Base-by-base conservation (phyloP, 2,329 filamentous ascomycete species). In the Truncatella angustata region DNA sequence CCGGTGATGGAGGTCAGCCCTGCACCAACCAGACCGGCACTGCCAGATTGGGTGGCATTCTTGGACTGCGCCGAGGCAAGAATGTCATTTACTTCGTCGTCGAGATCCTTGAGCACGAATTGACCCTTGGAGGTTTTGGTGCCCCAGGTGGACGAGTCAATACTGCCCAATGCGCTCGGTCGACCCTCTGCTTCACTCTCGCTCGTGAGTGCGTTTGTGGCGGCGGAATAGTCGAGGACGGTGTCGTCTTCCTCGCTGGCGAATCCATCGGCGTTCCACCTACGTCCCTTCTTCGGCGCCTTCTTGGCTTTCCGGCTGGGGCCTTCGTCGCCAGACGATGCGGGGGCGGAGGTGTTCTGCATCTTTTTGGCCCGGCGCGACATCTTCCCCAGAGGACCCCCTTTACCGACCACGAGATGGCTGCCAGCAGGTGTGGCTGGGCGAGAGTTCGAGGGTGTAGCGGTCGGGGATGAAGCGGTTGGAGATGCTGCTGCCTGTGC, bases 1-100 rank as follows among this genome's bases (percentile, higher is more conserved):
- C 91, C 90, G 50, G 90, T 86, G 57, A 97, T 88, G 12, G 90
- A 89, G 66, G 84, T 91, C 52, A 96, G 78, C 51, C 91, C 85
- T 4, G 90, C 86, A 24, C 88, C 88, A 11, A 97, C 82, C 12
- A 97, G 73, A 1, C 90, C 88, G 14, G 77, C 74, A 48, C 78
- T 77, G 2, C 80, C 79, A n/a, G 71, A 58, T 49, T 57, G 63
- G 2, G 70, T 66, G 2, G 74, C 70, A 4, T 72, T 68, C 59
- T 85, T 85, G 9, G 82, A 82, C 60, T 91, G 85, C n/a, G 90
- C 90, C 20, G 86, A 84, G 30, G 90, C 84, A 40, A 99, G 78
- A 52, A 99, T 97, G 32, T 85, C 87, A 63, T 96, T 87, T 14
- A 99, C 91, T 71, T 99, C 91, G 59, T 96, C 91, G 55, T 92